Evolutionary conservation across 148 eudicot species (phyloP), one percentile per base, ranked within the genome.

Genomic region (Hydrangea macrophylla): DNA sequence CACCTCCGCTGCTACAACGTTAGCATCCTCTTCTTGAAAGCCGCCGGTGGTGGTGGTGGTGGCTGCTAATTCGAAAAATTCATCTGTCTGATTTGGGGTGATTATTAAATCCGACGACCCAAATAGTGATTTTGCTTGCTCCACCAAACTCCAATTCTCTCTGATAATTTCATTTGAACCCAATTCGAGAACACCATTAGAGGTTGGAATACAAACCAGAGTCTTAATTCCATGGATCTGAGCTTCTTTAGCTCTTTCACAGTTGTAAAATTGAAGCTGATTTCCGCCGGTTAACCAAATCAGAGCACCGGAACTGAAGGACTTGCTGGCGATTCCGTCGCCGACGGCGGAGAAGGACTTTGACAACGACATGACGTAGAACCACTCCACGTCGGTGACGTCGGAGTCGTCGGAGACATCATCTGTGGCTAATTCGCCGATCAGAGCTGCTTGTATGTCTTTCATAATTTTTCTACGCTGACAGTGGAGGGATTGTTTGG

Each of bases 191-290:
- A 92, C 93, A 7, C 98, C 98, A 59, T 54, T 65, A 0, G 71
- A 20, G 0, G 75, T 75, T 0, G 96, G 98, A 24, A 92, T 59
- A 25, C 80, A 81, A 8, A 86, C 92, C 31, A 92, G 64, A 22
- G 98, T 88, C 26, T 71, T 69, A 0, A 92, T 74, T 13, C 98
- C 98, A 33, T 88, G 90, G 55, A 67, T 60, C 48, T 81, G 81
- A 60, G 96, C 96, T 58, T 90, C 94, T 60, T 79, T 79, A 17
- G 86, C 92, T 28, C 98, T 85, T 8, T 81, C 84, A 25, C 98
- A 92, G 60, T 83, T 78, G 32, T 75, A 81, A 6, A 55, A 62
- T 23, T 67, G 39, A 5, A 92, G 90, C 0, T 73, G 82, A 3
- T 74, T 64, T 6, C 60, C 57, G 15, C 98, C 98, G 2, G 68